Conservation (phyloP, 1,139 yeast species). For the Ogataea hybrid region DNA sequence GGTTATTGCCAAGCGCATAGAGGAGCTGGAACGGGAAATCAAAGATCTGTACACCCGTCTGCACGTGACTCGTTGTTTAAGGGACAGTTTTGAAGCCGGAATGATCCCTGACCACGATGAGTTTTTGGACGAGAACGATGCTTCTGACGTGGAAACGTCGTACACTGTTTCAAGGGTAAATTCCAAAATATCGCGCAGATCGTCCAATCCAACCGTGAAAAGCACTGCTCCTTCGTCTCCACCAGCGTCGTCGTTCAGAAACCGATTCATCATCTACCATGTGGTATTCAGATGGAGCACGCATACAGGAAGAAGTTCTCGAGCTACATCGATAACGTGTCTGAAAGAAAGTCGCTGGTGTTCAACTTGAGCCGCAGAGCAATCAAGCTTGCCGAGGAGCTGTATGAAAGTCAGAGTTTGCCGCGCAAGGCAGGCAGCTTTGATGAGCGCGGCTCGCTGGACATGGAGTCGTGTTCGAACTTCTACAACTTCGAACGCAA, state of each 20-base stretch:
- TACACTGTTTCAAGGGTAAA: conserved; percentile 16
- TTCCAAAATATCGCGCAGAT: conserved; percentile 30
- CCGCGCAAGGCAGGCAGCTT: conserved; percentile 5
- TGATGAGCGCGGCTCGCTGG: conserved; percentile 23
- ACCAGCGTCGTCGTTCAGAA: conserved; percentile 50
- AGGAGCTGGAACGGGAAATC: conserved; percentile 35
- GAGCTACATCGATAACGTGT: conserved; percentile 59
- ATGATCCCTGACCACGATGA: conserved; percentile 30
- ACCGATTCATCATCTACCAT: conserved; percentile 77
- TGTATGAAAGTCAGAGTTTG: conserved; percentile 27
- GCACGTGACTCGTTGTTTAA: conserved; percentile 35
- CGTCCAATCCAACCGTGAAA: conserved; percentile 33
- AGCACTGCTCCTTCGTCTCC: conserved; percentile 21
- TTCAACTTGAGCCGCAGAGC: conserved; percentile 73
- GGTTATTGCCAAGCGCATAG: conserved; percentile 21
- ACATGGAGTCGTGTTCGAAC: conserved; percentile 27
- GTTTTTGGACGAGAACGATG: conserved; percentile 24
- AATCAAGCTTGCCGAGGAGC: conserved; percentile 59
- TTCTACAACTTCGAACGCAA: conserved; percentile 51
- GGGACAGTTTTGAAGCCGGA: conserved; percentile 33
- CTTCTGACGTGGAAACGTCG: conserved; percentile 24
- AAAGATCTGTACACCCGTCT: conserved; percentile 38
- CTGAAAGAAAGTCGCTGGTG: conserved; percentile 52
- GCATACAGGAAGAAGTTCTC: conserved; percentile 58
- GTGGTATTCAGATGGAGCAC: conserved; percentile 81